Percentiles rank a stretch among this genome's conserved stretches.
These are phyloP conservation scores for Cyclospora cayetanensis DNA, from an alignment of 169 alveolate species.

Conservation along the genomic window DNA sequence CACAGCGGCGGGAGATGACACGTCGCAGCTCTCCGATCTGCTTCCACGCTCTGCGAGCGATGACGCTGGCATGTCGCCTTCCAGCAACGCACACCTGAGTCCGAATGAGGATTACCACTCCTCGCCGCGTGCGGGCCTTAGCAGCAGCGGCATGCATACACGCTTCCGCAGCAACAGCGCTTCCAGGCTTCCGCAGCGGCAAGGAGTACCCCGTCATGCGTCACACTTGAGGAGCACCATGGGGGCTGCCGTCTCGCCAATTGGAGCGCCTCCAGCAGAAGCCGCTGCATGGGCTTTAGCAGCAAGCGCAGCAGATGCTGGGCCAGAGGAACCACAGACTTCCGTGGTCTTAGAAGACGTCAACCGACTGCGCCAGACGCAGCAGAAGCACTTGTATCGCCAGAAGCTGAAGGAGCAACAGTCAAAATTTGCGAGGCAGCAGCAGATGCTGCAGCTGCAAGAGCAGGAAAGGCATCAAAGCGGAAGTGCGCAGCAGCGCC, in stretches of 20 bases:
- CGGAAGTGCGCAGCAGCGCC: slow-evolving; percentile 3
- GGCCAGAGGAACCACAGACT: no score
- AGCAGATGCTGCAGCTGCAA: no score
- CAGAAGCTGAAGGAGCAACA: background rate
- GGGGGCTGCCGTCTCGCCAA: slow-evolving; percentile 5
- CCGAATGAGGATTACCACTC: no score
- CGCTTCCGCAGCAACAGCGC: slow-evolving; percentile 27
- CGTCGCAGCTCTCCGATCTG: background rate
- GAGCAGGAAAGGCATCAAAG: no score
- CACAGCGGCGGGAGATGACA: background rate
- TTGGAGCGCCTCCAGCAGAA: background rate
- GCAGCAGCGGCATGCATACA: background rate
- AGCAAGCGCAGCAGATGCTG: background rate
- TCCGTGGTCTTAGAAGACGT: no score
- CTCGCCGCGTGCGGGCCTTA: no score
- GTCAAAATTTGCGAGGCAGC: no score
- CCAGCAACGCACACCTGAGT: background rate
- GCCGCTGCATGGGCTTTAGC: background rate
- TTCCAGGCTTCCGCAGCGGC: background rate
- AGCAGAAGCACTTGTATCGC: background rate
- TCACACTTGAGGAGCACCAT: background rate
- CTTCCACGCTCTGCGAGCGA: background rate
- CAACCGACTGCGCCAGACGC: background rate
- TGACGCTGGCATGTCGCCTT: background rate
- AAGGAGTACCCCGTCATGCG: no score